Evolutionary conservation across 106 monocot genomes (phyloP), one percentile per base, ranked within the genome.

Genomic region (Agapanthus africanus): DNA sequence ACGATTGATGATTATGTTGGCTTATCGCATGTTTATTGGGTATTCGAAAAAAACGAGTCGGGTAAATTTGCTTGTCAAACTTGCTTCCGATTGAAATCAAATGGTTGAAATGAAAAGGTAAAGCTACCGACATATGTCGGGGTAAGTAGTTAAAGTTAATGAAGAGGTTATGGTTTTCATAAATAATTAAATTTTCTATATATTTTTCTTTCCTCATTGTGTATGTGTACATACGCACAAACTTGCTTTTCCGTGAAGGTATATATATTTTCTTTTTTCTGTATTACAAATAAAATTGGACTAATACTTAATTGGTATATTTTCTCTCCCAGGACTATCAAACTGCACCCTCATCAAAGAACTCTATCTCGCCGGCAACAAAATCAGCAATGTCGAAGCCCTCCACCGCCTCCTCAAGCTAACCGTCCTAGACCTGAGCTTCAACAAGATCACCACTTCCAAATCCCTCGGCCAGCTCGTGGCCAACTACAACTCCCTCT

Each of bases 391-490:
- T 6, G 82, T 92, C 4, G 95, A 97, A 71, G 95, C 91, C 0
- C 80, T 97, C 11, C 95, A 97, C 66, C 70, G 95, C 40, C 88
- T 97, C 34, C 80, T 91, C 28, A 97, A 97, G 74, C 80, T 97
- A 0, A 59, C 83, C 9, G 80, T 97, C 0, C 54, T 97, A 0
- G 97, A 97, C 67, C 76, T 97, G 68, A 92, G 97, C 82, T 97
- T 97, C 82, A 97, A 97, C 79, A 91, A 82, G 80, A 82, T 95
- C 49, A 84, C 84, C 10, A 91, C 88, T 1, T 59, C 84, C 35
- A 95, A 88, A 44, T 79, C 88, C 11, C 78, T 95, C 6, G 91
- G 86, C 27, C 95, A 91, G 67, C 88, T 95, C n/a, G 91, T 95
- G 4, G 91, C 95, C 46, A 95, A 95, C 80, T 91, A 95, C 78